phyloP scores from a whole-genome alignment of 2,329 filamentous ascomycete genomes.

The Aspergillus spinulosporus region DNA sequence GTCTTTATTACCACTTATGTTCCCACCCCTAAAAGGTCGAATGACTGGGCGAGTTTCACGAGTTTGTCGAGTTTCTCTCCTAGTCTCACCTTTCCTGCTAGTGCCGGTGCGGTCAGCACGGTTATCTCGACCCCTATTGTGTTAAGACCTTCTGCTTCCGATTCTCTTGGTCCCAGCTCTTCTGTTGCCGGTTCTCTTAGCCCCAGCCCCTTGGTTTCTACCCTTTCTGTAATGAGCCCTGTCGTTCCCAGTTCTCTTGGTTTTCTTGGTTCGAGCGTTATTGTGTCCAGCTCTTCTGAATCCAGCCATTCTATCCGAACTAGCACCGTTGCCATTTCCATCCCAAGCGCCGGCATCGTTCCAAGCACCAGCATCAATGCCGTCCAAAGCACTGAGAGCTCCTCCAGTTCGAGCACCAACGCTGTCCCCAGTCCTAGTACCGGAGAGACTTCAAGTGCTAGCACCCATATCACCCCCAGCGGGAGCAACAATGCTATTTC shows the following conservation, averaged over 20 bases:
- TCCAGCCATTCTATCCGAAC: neutral
- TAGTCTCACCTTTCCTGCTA: neutral
- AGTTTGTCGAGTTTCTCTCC: neutral
- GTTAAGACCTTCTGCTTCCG: neutral
- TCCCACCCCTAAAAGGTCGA: neutral
- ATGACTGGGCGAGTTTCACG: too few relatives aligned
- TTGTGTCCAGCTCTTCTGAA: neutral
- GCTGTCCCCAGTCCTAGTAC: neutral
- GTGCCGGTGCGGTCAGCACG: neutral
- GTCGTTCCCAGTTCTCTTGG: neutral
- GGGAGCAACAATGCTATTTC: neutral
- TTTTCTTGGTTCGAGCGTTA: neutral
- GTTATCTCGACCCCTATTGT: neutral
- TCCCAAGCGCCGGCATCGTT: neutral
- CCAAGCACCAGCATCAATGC: neutral
- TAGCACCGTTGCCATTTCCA: neutral
- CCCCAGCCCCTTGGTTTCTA: neutral
- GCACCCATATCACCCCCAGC: neutral
- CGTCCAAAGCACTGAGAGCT: neutral
- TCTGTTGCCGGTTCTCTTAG: neutral
- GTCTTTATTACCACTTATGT: neutral
- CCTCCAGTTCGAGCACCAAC: neutral
- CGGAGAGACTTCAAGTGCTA: neutral
- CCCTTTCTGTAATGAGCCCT: neutral
- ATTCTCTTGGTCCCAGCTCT: neutral